These are phyloP conservation scores for Microcera coccophila DNA, from an alignment of 2,329 filamentous ascomycete species.

Conservation along the genomic window DNA sequence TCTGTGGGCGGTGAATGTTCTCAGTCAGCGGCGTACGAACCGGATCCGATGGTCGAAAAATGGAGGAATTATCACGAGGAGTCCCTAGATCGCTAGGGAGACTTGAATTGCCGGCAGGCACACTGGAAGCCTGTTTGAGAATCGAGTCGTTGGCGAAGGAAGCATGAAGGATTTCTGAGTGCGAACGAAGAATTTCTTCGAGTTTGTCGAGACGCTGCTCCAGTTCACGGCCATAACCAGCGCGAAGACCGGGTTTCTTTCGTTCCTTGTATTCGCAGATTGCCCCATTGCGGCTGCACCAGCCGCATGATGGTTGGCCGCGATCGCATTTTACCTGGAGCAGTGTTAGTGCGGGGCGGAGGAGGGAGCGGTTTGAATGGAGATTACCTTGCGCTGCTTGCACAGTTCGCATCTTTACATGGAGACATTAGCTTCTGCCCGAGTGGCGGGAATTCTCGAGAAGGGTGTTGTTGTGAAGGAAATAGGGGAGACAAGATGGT, in stretches of 20 bases:
- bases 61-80: conserved; percentile 44
- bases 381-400: conserved; percentile 70
- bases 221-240: conserved; percentile 68
- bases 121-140: conserved; percentile 35
- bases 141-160: conserved; percentile 42
- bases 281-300: conserved; percentile 62
- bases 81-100: conserved; percentile 55
- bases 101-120: conserved; percentile 49
- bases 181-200: conserved; percentile 61
- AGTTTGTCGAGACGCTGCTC: conserved; percentile 68
- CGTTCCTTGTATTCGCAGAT: conserved; percentile 65
- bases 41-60: conserved; percentile 50
- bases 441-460: conserved; percentile 11
- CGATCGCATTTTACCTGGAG: conserved; percentile 69
- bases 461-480: conserved; percentile 11
- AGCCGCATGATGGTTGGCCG: conserved; percentile 66
- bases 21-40: conserved; percentile 54
- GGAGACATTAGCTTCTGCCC: conserved; percentile 34
- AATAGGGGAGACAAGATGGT: conserved; percentile 12
- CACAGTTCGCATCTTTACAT: conserved; percentile 66
- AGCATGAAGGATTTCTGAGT: conserved; percentile 63
- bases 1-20: conserved; percentile 58
- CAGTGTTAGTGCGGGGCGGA: neutral
- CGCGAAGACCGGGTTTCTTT: conserved; percentile 62
- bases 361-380: neutral